Base-by-base conservation (phyloP, 2,329 filamentous ascomycete genomes). In the Fusarium oxysporum region DNA sequence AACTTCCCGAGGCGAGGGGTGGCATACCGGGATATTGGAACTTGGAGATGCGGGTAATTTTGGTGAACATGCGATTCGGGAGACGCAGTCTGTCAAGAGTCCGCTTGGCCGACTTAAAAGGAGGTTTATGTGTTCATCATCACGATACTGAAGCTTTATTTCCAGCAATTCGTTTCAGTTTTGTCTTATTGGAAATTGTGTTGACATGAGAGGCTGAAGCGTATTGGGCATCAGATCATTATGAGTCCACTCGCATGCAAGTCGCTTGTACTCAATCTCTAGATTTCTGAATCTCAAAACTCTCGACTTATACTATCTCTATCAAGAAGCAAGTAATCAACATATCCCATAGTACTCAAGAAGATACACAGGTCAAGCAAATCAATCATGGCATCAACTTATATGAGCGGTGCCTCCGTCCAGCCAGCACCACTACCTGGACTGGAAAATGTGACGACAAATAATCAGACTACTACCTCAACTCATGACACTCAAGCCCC, bases 361-460 rank as follows among this genome's bases (percentile, higher is more conserved):
- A 37, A 47, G 35, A n/a, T n/a, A 32, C 23, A n/a, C 8, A 35
- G 3, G 2, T 35, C n/a, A 11, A 21, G 1, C 14, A 32, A 4
- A 43, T 7, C 23, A 7, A 30, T 12, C 38, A 70, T 70, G 68
- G 48, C 61, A 32, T 65, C 60, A 35, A 56, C 62, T 28, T 55
- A 56, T 16, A 47, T 35, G 37, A 47, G 53, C 14, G 67, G 65
- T 2, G 40, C 33, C 2, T 53, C 41, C 2, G 35, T 48, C 19
- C 65, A 54, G 10, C 38, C 38, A 28, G 37, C 32, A 33, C n/a
- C 53, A 10, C 6, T 62, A 5, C n/a, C 61, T 6, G 37, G 50
- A 5, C 2, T 37, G 0, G 35, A 17, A 65, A 37, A 65, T 23
- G 16, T 44, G 10, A 47, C 35, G 11, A 13, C 10, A 8, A 41